Base-by-base conservation (phyloP, 2,329 filamentous ascomycete genomes). In the Aspergillus pseudoglaucus region DNA sequence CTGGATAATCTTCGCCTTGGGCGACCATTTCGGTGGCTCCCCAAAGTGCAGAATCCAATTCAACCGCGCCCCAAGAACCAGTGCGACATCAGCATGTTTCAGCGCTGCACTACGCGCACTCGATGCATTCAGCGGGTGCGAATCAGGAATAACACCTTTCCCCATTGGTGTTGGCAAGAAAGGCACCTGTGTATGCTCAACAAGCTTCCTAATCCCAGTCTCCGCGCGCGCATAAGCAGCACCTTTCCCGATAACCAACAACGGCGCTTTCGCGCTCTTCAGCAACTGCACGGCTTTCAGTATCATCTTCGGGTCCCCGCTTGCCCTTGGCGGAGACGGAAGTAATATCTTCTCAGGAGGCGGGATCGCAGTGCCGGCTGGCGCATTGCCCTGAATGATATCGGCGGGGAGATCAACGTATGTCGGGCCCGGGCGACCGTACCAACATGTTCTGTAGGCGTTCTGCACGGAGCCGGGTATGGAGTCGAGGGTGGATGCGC, bases 21-120 rank as follows among this genome's bases (percentile, higher is more conserved):
- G 53, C 23, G 69, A 75, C 75, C 77, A 81, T 58, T 79, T 80
- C 0, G 78, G 77, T 10, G 75, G 54, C 47, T 77, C 71, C 6
- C 78, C 78, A 51, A 75, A 81, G 50, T 80, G 77, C 3, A 81
- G 65, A 44, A 81, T 81, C 78, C 78, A 81, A 51, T 81, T 81
- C 38, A 81, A 60, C 32, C 76, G 70, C 2, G 77, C 78, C 4
- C 77, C 77, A 2, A 81, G 66, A 3, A 81, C 64, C 3, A 81
- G 59, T 14, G 80, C 75, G 1, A 81, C 73, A 56, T 81, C 78
- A 3, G 79, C 75, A 37, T 73, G 62, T 55, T 74, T 75, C 37
- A 81, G 62, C 3, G 77, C 78, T 14, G 74, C 68, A 39, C 76
- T 78, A 47, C 79, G 70, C 3, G 78, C 77, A 42, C 77, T 75